A percentile compares a stretch with the other conserved stretches of the same genome.
Evolutionary conservation across 129 eudicot species (phyloP).

Genomic region (Cynara cardunculus): DNA sequence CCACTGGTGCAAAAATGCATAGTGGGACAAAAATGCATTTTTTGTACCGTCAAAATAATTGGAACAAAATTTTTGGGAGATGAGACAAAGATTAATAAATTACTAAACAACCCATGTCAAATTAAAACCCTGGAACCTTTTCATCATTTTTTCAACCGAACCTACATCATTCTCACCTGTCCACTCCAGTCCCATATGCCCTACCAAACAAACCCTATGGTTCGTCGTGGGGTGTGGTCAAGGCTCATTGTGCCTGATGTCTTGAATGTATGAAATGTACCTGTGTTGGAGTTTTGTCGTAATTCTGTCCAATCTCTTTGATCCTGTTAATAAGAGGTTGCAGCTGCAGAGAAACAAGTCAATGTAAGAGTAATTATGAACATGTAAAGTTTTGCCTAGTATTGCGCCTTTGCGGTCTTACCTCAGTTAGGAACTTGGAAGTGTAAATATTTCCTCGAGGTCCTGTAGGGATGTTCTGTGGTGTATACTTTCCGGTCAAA

Average conservation of each 20-base stretch:
- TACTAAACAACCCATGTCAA: too few relatives aligned
- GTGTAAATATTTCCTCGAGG: conserved; percentile 95
- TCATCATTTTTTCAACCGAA: too few relatives aligned
- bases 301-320: conserved; percentile 83
- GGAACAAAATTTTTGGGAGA: too few relatives aligned
- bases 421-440: conserved; percentile 71
- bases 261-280: conserved; percentile 28
- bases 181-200: too few relatives aligned
- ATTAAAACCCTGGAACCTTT: too few relatives aligned
- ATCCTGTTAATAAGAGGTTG: conserved; percentile 85
- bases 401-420: conserved; percentile 10
- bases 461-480: conserved; percentile 86
- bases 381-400: background rate
- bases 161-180: too few relatives aligned
- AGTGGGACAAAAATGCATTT: too few relatives aligned
- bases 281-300: conserved; percentile 88
- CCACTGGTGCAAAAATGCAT: too few relatives aligned
- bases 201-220: background rate
- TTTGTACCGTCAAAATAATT: too few relatives aligned
- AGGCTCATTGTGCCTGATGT: background rate
- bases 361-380: background rate
- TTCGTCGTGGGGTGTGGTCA: background rate
- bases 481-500: conserved; percentile 88
- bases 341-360: conserved; percentile 46
- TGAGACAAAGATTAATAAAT: too few relatives aligned